phyloP scores from a whole-genome alignment of 23 red algal genomes.

The Gracilaria caudata region DNA sequence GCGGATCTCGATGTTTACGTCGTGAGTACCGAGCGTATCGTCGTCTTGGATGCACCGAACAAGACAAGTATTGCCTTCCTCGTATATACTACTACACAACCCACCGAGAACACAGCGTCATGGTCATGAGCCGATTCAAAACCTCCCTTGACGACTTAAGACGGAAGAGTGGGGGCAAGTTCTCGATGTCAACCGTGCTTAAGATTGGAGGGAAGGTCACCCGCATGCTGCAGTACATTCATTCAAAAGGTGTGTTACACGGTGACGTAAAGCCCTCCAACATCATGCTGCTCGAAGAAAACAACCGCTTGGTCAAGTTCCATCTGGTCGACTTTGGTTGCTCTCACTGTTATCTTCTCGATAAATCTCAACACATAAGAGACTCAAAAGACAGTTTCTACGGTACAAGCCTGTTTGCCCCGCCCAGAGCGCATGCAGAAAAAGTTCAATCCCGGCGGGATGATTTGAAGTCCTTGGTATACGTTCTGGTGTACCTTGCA shows the following conservation, averaged over 20 bases:
- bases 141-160: constrained; percentile 10
- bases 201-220: constrained; percentile 9
- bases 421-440: constrained; percentile 17
- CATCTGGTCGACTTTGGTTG: constrained; percentile 40
- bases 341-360: neutral
- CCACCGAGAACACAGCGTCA: neutral
- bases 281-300: constrained; percentile 18
- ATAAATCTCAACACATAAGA: constrained; percentile 6
- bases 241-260: constrained; percentile 24
- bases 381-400: neutral
- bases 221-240: constrained; percentile 16
- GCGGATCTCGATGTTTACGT: neutral
- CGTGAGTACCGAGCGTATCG: constrained; percentile 22
- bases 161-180: neutral
- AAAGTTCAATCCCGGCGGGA: constrained; percentile 18
- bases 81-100: constrained; percentile 18
- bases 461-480: constrained; percentile 25
- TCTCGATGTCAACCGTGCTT: constrained; percentile 24
- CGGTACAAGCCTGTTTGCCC: constrained; percentile 23
- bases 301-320: neutral
- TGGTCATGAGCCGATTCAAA: constrained; percentile 29
- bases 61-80: constrained; percentile 9
- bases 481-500: constrained; percentile 15
- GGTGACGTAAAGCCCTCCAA: constrained; percentile 38
- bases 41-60: neutral